Base-by-base conservation (phyloP, 1,284 basidiomycete genomes). In the Ceratobasidium sp. region DNA sequence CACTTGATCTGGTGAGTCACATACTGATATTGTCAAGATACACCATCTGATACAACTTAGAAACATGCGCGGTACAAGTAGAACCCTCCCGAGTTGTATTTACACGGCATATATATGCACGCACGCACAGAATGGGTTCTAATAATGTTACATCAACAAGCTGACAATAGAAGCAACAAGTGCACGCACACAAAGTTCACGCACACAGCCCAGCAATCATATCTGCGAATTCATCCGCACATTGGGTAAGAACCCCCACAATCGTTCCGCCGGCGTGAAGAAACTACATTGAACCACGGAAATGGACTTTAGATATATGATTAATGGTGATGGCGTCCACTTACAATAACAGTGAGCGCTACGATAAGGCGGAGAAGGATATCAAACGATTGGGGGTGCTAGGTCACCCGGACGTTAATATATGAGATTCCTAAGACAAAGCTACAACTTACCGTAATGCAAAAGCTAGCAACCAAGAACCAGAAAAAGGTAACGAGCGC, bases 371-470 rank as follows among this genome's bases (percentile, higher is more conserved):
- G 51, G 51, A 52, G 51, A 52, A 52, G 22, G 51, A 52, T 52
- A n/a, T n/a, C 51, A 52, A 52, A 52, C 17, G 51, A 52, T n/a
- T 52, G 19, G 51, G 51, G 51, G 51, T 52, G 51, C 51, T 52
- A n/a, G 22, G 51, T 52, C 51, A n/a, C 51, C 22, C 19, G 19
- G 19, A 52, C 22, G 51, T 52, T 52, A 52, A n/a, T n/a, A n/a
- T n/a, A 52, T 17, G 17, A n/a, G 51, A n/a, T n/a, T n/a, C 19
- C 19, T 52, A 52, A 52, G 17, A 29, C 17, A n/a, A 52, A 52
- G 51, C 51, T n/a, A 52, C 17, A 1, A 52, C 51, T 52, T 52
- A n/a, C 51, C 51, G 51, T 52, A n/a, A 52, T n/a, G 22, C 51
- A 52, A 8, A 52, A 52, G 25, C 25, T 29, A 29, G 25, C 25